Base-by-base conservation (phyloP, 768 basidiomycete genomes). In the Dictyophora rubrovolvata region DNA sequence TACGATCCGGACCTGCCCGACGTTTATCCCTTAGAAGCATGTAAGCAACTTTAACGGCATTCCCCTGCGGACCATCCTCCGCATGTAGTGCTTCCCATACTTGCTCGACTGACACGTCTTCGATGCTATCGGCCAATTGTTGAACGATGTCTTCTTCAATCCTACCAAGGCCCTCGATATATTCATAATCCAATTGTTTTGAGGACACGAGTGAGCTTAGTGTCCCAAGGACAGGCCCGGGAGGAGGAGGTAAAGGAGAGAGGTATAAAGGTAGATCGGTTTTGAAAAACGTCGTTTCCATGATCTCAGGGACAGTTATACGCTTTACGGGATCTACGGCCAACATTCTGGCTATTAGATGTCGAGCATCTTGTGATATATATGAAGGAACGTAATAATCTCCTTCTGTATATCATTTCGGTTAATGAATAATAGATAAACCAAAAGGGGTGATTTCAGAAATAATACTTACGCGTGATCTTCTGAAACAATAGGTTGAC, bases 31-130 rank as follows among this genome's bases (percentile, higher is more conserved):
- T 77, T 50, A 96, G 76, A 5, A 99, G 77, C 82, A 93, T 84
- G 71, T 97, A 99, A 0, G 95, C 93, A 9, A 99, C 93, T 72
- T 95, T 93, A 69, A 97, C 86, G 56, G 91, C 86, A 68, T 96
- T 95, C 46, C 93, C 90, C 61, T 87, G 84, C 47, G 83, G 78
- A 0, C 89, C 93, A 63, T 94, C 92, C 54, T 93, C 86, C 64
- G 84, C 74, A 60, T 86, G 79, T 62, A 96, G 71, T 67, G 86
- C 86, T 51, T 87, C 85, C 90, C 89, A 92, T 2, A 98, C 82
- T 63, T 93, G 91, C 1, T 92, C 87, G 71, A 84, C 83, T 61
- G 81, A 81, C 12, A 93, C 85, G 0, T 83, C 86, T 0, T 79
- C 71, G 74, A 98, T 85, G 60, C 84, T 78, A n/a, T 71, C 67